Conservation (phyloP, 202 grass and related monocot genomes). For the Digitaria exilis region DNA sequence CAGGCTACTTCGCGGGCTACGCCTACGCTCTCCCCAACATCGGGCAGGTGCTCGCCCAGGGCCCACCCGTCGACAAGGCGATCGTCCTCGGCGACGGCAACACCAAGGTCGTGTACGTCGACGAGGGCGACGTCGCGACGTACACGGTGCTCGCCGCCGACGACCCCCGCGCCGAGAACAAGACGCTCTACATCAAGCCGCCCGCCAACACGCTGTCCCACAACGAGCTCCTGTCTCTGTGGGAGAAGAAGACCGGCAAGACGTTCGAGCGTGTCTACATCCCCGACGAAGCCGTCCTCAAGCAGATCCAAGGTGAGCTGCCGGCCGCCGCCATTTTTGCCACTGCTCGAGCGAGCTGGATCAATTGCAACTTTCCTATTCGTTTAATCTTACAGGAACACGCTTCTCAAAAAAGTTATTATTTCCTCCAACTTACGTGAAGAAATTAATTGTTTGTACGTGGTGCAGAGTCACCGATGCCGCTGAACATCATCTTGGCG, state of each 20-base stretch:
- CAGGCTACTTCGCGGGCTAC: constrained; percentile 53
- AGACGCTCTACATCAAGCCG: constrained; percentile 48
- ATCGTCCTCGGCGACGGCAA: constrained; percentile 56
- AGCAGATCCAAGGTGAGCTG: constrained; percentile 65
- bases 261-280: constrained; percentile 42
- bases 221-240: constrained; percentile 60
- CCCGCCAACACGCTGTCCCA: constrained; percentile 54
- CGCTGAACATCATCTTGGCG: constrained; percentile 47
- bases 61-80: constrained; percentile 48
- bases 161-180: constrained; percentile 58
- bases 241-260: constrained; percentile 70
- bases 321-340: no score
- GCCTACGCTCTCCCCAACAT: constrained; percentile 43
- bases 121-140: constrained; percentile 55
- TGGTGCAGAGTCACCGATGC: constrained; percentile 45
- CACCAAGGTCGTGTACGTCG: constrained; percentile 49
- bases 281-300: constrained; percentile 56
- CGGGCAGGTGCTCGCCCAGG: constrained; percentile 23
- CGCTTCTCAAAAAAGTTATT: no score
- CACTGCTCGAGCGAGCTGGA: no score
- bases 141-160: constrained; percentile 60
- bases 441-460: no score
- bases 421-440: no score
- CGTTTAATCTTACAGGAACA: no score
- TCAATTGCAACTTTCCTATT: no score